Evolutionary conservation across 805 yeast genomes (phyloP).

Genomic region (Metschnikowia proteae): DNA sequence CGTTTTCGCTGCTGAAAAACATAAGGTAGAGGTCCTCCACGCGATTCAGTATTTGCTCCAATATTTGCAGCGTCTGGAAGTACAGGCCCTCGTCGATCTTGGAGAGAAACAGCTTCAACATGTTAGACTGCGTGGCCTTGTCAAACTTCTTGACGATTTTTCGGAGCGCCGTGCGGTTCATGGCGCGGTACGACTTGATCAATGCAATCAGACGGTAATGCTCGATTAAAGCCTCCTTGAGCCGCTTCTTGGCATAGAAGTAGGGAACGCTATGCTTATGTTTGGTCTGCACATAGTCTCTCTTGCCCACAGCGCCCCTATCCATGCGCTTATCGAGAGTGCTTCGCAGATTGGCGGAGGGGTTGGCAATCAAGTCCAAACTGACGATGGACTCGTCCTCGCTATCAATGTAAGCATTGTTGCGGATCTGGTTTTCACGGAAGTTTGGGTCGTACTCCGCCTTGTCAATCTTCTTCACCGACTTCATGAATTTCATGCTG

Average conservation of each 20-base stretch:
- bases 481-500: slow-evolving; percentile 29
- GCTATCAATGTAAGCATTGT: slow-evolving; percentile 22
- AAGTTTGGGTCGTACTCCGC: slow-evolving; percentile 27
- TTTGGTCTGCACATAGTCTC: slow-evolving; percentile 45
- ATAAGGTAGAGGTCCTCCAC: slow-evolving; percentile 66
- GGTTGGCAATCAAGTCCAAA: neutral
- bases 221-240: slow-evolving; percentile 66
- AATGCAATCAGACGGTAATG: slow-evolving; percentile 71
- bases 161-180: slow-evolving; percentile 85
- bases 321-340: too few relatives aligned
- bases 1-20: slow-evolving; percentile 51
- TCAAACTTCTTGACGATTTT: slow-evolving; percentile 90
- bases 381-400: neutral
- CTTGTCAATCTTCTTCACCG: slow-evolving; percentile 6
- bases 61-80: slow-evolving; percentile 58
- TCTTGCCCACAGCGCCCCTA: neutral
- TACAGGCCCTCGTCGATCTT: slow-evolving; percentile 51
- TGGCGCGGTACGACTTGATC: slow-evolving; percentile 61
- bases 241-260: slow-evolving; percentile 59
- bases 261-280: slow-evolving; percentile 50
- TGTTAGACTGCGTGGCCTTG: slow-evolving; percentile 52
- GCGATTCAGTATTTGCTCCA: slow-evolving; percentile 59
- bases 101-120: slow-evolving; percentile 49
- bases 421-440: slow-evolving; percentile 37
- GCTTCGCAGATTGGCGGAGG: too few relatives aligned